Conservation (phyloP, 257 asterid genomes). For the Gynochthodes officinalis region DNA sequence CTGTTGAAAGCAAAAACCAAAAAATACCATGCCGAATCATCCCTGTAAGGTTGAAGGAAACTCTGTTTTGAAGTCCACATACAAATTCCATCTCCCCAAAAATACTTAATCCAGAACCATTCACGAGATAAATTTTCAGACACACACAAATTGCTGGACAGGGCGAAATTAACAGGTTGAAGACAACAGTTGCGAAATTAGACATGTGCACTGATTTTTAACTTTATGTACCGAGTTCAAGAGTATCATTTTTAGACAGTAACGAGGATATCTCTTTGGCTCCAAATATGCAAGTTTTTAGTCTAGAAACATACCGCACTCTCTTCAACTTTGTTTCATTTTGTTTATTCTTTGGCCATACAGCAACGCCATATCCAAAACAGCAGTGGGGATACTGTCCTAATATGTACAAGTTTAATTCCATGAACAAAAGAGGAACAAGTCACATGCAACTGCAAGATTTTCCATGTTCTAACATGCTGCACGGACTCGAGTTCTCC, state of each 20-base stretch:
- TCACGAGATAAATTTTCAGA: no score
- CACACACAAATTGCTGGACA: no score
- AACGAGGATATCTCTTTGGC: no score
- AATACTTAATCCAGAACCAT: neutral
- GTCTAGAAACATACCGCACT: no score
- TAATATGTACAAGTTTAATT: neutral
- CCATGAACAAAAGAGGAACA: conserved; percentile 6
- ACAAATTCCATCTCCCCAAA: neutral
- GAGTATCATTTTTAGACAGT: no score
- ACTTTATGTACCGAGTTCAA: no score
- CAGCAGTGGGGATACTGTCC: neutral
- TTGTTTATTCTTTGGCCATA: neutral
- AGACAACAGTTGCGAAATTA: no score
- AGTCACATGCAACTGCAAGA: conserved; percentile 16
- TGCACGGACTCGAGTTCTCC: conserved; percentile 13
- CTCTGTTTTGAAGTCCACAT: neutral
- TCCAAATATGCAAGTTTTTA: no score
- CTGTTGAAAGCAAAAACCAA: neutral
- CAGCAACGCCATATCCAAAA: neutral
- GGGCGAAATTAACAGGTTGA: no score
- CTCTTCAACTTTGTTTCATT: neutral
- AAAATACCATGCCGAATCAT: neutral
- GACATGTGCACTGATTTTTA: no score
- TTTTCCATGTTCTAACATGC: no score
- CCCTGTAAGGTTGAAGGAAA: neutral